Base-by-base conservation (phyloP, 2,329 filamentous ascomycete genomes). In the Byssothecium circinans region DNA sequence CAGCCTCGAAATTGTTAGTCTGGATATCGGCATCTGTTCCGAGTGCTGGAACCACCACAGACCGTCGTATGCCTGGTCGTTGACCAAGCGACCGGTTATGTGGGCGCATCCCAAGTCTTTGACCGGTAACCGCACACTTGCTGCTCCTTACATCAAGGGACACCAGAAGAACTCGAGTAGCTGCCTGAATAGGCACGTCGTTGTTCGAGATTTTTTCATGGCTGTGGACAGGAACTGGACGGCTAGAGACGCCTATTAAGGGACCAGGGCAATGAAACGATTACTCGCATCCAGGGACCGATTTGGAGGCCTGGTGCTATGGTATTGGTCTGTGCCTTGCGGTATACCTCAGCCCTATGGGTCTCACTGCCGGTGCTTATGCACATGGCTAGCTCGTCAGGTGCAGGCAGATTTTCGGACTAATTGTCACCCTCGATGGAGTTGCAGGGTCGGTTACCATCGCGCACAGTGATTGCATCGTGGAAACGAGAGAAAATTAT, bases 31-130 rank as follows among this genome's bases (percentile, higher is more conserved):
- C 4, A 70, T 79, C 10, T 78, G 76, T 51, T 61, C 59, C 0
- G 72, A 75, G 1, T 78, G 75, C 54, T 78, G 75, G 76, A 54
- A 56, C 17, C 49, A 69, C 14, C 57, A 66, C 38, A 67, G 74
- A 27, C 43, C 49, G 1, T 59, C 69, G 19, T 74, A 76, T 53
- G 69, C 74, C 45, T 79, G 76, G 76, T 63, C 65, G 14, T 56
- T 68, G 14, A 65, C 69, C 17, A 78, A 78, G 65, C 62, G 72
- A 56, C 74, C 76, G 22, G 58, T 78, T 12, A 42, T 74, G 34
- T 78, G 75, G 75, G 67, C 62, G 10, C 55, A 54, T 29, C 51
- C 61, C 20, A 57, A 54, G 32, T 53, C 56, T 8, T 45, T 62
- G 20, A 57, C 51, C 30, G 52, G 49, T 20, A 56, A 41, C 38